Evolutionary conservation across 2,329 filamentous ascomycete species (phyloP).

Genomic region (Purpureocillium takamizusanense): DNA sequence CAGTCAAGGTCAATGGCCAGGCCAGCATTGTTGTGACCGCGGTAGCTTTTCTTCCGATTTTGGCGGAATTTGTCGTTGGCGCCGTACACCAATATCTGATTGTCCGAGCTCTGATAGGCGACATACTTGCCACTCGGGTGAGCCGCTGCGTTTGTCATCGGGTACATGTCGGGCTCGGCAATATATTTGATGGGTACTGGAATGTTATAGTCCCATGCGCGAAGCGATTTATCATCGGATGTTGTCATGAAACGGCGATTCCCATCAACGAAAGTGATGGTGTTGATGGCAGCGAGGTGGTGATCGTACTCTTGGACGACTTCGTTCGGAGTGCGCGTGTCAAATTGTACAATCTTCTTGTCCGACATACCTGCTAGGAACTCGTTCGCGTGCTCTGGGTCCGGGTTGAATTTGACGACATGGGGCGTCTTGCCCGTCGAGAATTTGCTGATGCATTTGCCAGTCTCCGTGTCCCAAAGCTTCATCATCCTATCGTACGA

Average conservation of each 20-base stretch:
- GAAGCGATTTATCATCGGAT: slow-evolving; percentile 90
- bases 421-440: slow-evolving; percentile 92
- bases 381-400: slow-evolving; percentile 67
- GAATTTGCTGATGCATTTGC: slow-evolving; percentile 78
- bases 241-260: slow-evolving; percentile 96
- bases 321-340: slow-evolving; percentile 67
- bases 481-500: slow-evolving; percentile 96
- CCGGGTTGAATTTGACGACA: slow-evolving; percentile 87
- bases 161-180: slow-evolving; percentile 96
- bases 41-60: slow-evolving; percentile 93
- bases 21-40: slow-evolving; percentile 91
- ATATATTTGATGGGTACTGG: slow-evolving; percentile 98
- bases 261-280: slow-evolving; percentile 90
- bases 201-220: slow-evolving; percentile 98
- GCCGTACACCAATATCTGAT: slow-evolving; percentile 93
- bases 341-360: slow-evolving; percentile 98
- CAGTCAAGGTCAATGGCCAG: slow-evolving; percentile 86
- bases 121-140: slow-evolving; percentile 93
- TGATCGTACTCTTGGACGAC: slow-evolving; percentile 97
- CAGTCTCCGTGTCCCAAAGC: slow-evolving; percentile 96
- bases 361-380: slow-evolving; percentile 96
- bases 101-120: slow-evolving; percentile 87
- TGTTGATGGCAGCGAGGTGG: slow-evolving; percentile 95
- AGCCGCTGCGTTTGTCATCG: slow-evolving; percentile 74
- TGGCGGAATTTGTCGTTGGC: slow-evolving; percentile 93